Conservation (phyloP, 768 basidiomycete species). For the Podaxis sp. region DNA sequence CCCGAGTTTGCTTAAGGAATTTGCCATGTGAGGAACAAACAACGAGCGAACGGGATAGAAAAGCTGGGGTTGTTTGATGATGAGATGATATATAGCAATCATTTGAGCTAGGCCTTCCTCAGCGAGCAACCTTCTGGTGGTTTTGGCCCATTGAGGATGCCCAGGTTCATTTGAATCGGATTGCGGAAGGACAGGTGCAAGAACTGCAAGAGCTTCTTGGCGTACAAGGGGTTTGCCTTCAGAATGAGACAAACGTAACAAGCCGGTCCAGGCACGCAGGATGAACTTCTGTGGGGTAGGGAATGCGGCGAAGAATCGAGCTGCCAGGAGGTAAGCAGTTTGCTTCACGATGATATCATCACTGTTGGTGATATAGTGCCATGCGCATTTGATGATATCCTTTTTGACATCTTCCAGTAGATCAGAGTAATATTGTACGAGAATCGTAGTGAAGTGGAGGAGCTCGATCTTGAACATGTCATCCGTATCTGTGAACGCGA, state of each 20-base stretch:
- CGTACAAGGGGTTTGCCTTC: slow-evolving; percentile 79
- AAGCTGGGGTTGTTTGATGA: slow-evolving; percentile 85
- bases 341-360: slow-evolving; percentile 93
- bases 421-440: slow-evolving; percentile 83
- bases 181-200: slow-evolving; percentile 78
- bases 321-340: slow-evolving; percentile 85
- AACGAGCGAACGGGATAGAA: slow-evolving; percentile 93
- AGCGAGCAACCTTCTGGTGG: slow-evolving; percentile 78
- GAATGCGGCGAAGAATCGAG: slow-evolving; percentile 88
- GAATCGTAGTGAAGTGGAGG: slow-evolving; percentile 81
- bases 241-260: slow-evolving; percentile 71
- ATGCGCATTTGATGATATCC: slow-evolving; percentile 91
- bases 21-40: slow-evolving; percentile 92
- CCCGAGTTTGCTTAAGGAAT: slow-evolving; percentile 86
- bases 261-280: slow-evolving; percentile 84
- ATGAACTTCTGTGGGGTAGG: slow-evolving; percentile 91
- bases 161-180: slow-evolving; percentile 55
- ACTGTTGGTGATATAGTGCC: slow-evolving; percentile 74
- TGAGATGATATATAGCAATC: slow-evolving; percentile 86
- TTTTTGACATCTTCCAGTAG: slow-evolving; percentile 82
- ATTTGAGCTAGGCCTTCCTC: slow-evolving; percentile 81
- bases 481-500: slow-evolving; percentile 56
- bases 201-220: slow-evolving; percentile 80
- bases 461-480: slow-evolving; percentile 91
- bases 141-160: slow-evolving; percentile 80